Evolutionary conservation across 2,329 filamentous ascomycete species (phyloP).

Genomic region (Ceratocystis colombiana): DNA sequence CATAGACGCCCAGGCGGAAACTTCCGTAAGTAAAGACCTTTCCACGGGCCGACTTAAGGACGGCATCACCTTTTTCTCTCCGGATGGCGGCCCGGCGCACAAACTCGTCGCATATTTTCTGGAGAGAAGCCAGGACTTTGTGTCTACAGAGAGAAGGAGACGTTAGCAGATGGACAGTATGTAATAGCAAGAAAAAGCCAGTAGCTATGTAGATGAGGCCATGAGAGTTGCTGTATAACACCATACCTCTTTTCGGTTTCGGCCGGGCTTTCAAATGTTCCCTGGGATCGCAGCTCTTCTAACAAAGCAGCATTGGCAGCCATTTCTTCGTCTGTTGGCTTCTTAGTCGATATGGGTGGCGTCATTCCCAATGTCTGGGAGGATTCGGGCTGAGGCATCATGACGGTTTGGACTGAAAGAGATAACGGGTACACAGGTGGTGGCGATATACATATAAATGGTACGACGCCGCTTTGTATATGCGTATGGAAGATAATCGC

Average conservation of each 20-base stretch:
- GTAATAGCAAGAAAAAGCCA: neutral
- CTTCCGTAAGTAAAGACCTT: slow-evolving; percentile 96
- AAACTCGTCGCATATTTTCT: slow-evolving; percentile 74
- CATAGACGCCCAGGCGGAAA: slow-evolving; percentile 86
- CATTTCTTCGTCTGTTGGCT: slow-evolving; percentile 69
- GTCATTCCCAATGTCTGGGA: slow-evolving; percentile 52
- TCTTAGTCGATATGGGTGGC: slow-evolving; percentile 64
- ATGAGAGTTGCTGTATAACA: neutral
- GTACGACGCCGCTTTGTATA: neutral
- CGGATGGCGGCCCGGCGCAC: slow-evolving; percentile 61
- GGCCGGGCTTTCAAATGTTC: slow-evolving; percentile 77
- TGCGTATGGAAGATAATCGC: neutral
- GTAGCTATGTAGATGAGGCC: neutral
- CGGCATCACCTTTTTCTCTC: slow-evolving; percentile 53
- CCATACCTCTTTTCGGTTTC: slow-evolving; percentile 72
- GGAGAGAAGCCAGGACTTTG: slow-evolving; percentile 63
- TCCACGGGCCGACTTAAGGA: slow-evolving; percentile 75
- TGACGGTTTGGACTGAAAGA: neutral
- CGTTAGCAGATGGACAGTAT: neutral
- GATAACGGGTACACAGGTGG: neutral
- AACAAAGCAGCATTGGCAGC: slow-evolving; percentile 68
- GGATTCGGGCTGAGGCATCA: neutral
- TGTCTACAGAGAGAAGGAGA: slow-evolving; percentile 40
- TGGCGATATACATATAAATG: neutral
- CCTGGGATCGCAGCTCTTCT: slow-evolving; percentile 74